Base-by-base conservation (phyloP, 2,329 filamentous ascomycete genomes). In the Beauveria sp. region DNA sequence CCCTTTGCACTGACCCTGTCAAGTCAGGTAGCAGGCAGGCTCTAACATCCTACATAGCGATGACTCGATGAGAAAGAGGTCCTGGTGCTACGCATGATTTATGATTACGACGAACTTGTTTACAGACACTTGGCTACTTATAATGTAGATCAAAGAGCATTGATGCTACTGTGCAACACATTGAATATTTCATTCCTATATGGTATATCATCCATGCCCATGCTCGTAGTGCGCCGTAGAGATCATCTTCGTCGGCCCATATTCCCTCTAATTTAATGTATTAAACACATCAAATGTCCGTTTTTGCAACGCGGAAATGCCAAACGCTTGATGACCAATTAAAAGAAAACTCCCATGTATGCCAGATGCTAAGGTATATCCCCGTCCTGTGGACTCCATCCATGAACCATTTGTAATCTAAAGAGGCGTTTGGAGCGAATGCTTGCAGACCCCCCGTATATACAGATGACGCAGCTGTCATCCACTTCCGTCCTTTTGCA, bases 321-420 rank as follows among this genome's bases (percentile, higher is more conserved):
- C 42, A 57, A 12, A 18, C 18, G 18, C 42, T 30, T n/a, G 42
- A 18, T 20, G 9, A 22, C 42, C 43, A 22, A 5, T 14, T 5
- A 34, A 40, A 46, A n/a, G n/a, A 50, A 54, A 61, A 61, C 59
- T 56, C 59, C 18, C 59, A 46, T 42, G 53, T 46, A 62, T 62
- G 60, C 60, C 45, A 57, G 47, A 62, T 62, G 60, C 52, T 52
- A 20, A 43, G 47, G 47, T 51, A 59, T 43, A n/a, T 51, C 38
- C 56, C 57, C n/a, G 40, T 49, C 56, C 47, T 12, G 38, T 59
- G 34, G 34, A 59, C 22, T 59, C 20, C 46, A 40, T 30, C 18
- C 45, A 58, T 49, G n/a, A 59, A 34, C 34, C 34, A 59, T 20
- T 12, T 38, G 47, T 45, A 34, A 52, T 59, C 38, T 51, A 43